A percentile compares a stretch with the other conserved stretches of the same genome.
phyloP scores from a whole-genome alignment of 176 grass and related monocot genomes.

The Oryza rufipogon region DNA sequence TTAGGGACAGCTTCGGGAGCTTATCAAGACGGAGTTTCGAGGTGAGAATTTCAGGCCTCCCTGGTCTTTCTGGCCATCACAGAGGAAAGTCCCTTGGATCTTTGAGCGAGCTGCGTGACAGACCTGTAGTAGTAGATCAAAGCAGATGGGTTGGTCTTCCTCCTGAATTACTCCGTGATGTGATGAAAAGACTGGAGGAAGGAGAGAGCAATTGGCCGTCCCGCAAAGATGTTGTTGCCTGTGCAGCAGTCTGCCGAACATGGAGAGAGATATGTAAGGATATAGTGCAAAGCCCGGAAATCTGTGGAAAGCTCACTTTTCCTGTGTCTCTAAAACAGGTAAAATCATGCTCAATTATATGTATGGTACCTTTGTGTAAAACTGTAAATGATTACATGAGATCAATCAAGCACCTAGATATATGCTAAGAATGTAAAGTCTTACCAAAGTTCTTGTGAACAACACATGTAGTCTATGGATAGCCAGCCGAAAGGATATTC shows the following conservation, averaged over 20 bases:
- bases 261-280: slow-evolving; percentile 88
- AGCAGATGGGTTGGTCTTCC: slow-evolving; percentile 68
- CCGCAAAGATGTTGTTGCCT: slow-evolving; percentile 81
- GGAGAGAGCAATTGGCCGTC: slow-evolving; percentile 74
- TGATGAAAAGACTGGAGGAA: slow-evolving; percentile 74
- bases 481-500: not conserved
- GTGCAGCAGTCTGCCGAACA: slow-evolving; percentile 70
- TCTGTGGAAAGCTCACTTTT: slow-evolving; percentile 83
- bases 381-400: too few relatives aligned
- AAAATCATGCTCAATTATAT: not conserved
- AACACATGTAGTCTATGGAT: not conserved
- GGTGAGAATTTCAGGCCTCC: slow-evolving; percentile 63
- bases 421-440: not conserved
- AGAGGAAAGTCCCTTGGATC: slow-evolving; percentile 51
- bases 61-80: slow-evolving; percentile 57
- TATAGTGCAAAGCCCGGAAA: slow-evolving; percentile 81
- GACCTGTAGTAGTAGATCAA: slow-evolving; percentile 42
- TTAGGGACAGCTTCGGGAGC: slow-evolving; percentile 79
- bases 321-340: slow-evolving; percentile 90
- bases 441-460: not conserved
- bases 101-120: slow-evolving; percentile 34
- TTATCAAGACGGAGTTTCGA: slow-evolving; percentile 75
- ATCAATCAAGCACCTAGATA: not conserved
- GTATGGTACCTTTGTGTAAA: not conserved
- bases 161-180: slow-evolving; percentile 77